A percentile compares a stretch with the other conserved stretches of the same genome.
These are phyloP conservation scores for Citrullus amarus DNA, from an alignment of 306 rosid genomes.

Conservation along the genomic window DNA sequence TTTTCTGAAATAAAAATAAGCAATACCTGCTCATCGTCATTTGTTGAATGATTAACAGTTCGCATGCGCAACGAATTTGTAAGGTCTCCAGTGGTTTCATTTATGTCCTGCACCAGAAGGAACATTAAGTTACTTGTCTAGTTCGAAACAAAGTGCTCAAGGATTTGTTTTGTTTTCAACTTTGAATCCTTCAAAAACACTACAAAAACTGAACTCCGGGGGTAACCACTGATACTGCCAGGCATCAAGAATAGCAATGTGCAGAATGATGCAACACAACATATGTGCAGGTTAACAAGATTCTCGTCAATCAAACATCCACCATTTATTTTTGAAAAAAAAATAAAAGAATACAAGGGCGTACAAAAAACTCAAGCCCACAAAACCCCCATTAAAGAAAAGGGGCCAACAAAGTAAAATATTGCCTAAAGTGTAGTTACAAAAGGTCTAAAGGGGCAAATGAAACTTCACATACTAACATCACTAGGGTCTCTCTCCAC, in stretches of 20 bases:
- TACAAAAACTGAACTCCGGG: background rate
- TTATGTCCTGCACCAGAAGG: slow-evolving; percentile 45
- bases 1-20: background rate
- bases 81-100: slow-evolving; percentile 35
- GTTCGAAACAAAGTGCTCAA: background rate
- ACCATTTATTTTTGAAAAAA: no score
- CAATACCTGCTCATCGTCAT: slow-evolving; percentile 71
- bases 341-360: no score
- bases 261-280: background rate
- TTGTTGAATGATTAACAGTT: slow-evolving; percentile 39
- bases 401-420: no score
- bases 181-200: background rate
- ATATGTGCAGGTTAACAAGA: background rate
- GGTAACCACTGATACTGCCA: background rate
- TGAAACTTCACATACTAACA: no score
- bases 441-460: no score
- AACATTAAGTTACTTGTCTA: slow-evolving; percentile 2
- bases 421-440: no score
- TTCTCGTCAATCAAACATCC: background rate
- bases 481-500: no score
- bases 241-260: background rate
- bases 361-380: no score
- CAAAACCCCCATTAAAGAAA: no score
- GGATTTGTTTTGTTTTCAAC: background rate
- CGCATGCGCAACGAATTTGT: slow-evolving; percentile 30